These are phyloP conservation scores for Musa balbisiana DNA, from an alignment of 202 grass and related monocot species.

Conservation along the genomic window DNA sequence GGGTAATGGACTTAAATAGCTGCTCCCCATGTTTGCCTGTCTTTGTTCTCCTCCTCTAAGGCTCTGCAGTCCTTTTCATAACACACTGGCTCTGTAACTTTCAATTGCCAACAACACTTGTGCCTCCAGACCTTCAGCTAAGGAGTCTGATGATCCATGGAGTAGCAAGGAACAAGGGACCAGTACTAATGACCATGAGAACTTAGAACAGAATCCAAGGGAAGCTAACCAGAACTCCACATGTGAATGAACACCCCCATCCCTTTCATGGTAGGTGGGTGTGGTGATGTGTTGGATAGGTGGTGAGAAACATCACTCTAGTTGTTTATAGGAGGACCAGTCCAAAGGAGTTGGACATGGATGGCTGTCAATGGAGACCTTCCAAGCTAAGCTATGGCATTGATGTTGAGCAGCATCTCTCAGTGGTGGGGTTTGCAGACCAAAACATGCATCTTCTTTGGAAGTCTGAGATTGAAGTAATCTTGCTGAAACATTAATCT, in stretches of 20 bases:
- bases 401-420: not conserved
- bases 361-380: not conserved
- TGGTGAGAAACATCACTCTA: not conserved
- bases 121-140: not conserved
- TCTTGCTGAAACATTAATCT: too few species aligned
- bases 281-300: too few species aligned
- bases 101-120: not conserved
- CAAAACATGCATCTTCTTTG: too few species aligned
- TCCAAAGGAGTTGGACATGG: not conserved
- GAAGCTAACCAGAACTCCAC: not conserved
- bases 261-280: not conserved
- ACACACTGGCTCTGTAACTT: not conserved
- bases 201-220: not conserved
- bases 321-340: not conserved
- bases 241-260: not conserved
- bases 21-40: not conserved
- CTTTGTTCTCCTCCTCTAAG: slow-evolving; percentile 2
- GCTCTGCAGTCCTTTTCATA: slow-evolving; percentile 8
- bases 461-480: too few species aligned
- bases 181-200: not conserved
- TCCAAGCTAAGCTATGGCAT: not conserved
- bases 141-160: not conserved
- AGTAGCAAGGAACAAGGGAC: not conserved
- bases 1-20: slow-evolving; percentile 6
- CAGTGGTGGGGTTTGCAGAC: not conserved